A percentile compares a stretch with the other conserved stretches of the same genome.
These are phyloP conservation scores for Dactylellina sp. DNA, from an alignment of 2,329 filamentous ascomycete species.

Conservation along the genomic window DNA sequence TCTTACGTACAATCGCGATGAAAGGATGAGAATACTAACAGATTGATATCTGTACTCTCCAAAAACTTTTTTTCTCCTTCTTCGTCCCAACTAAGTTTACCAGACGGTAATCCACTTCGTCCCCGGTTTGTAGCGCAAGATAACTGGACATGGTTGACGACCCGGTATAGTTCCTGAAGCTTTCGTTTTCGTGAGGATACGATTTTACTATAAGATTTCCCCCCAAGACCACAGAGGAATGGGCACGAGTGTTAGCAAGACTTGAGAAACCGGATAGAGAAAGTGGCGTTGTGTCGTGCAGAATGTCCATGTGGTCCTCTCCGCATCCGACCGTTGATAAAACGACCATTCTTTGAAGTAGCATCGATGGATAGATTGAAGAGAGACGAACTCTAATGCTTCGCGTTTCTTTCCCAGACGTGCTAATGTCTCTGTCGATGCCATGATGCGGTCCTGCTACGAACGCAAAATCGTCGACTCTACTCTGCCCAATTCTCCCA, in stretches of 20 bases:
- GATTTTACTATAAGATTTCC: conserved; percentile 72
- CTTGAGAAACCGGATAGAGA: conserved; percentile 2
- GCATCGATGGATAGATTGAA: conserved; percentile 6
- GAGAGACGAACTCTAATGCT: conserved; percentile 50
- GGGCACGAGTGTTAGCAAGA: background rate
- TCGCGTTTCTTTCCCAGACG: conserved; percentile 55
- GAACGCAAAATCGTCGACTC: conserved; percentile 18
- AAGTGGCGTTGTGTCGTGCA: conserved; percentile 8
- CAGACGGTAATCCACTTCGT: conserved; percentile 69
- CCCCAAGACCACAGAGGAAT: conserved; percentile 59
- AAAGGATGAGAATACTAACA: conserved; percentile 44
- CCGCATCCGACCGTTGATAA: conserved; percentile 23
- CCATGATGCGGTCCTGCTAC: conserved; percentile 22
- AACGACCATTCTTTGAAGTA: background rate
- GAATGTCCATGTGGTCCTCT: conserved; percentile 14
- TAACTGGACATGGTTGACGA: conserved; percentile 73
- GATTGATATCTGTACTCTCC: conserved; percentile 60
- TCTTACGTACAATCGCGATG: background rate
- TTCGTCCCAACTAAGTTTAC: conserved; percentile 59
- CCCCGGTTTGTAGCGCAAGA: conserved; percentile 68
- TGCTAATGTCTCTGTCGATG: conserved; percentile 37
- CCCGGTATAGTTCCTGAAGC: conserved; percentile 84
- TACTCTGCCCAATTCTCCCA: conserved; percentile 25
- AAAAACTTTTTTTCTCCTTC: conserved; percentile 63
- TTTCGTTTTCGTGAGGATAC: conserved; percentile 89